Percentiles rank a stretch among this genome's conserved stretches.
Conservation (phyloP, 2,329 filamentous ascomycete species). For the Cryphonectria naterciae region DNA sequence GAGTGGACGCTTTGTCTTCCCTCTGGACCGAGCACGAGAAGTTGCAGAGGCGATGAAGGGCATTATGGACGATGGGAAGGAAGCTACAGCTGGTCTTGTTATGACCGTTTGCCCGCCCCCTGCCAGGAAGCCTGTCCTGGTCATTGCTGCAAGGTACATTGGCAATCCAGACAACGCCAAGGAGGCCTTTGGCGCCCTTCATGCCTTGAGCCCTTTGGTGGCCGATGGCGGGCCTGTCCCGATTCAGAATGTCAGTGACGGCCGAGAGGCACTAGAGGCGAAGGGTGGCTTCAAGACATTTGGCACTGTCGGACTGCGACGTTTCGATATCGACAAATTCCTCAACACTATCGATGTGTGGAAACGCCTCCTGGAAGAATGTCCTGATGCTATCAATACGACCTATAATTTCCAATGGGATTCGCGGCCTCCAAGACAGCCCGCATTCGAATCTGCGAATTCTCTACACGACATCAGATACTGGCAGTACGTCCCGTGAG, state of each 20-base stretch:
- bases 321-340: constrained; percentile 29
- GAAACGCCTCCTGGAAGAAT: constrained; percentile 28
- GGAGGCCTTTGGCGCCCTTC: constrained; percentile 33
- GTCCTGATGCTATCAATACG: constrained; percentile 32
- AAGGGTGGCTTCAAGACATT: constrained; percentile 36
- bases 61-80: constrained; percentile 28
- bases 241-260: constrained; percentile 34
- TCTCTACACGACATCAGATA: constrained; percentile 32
- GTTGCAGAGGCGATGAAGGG: constrained; percentile 35
- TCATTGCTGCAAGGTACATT: constrained; percentile 32
- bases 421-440: constrained; percentile 25
- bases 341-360: constrained; percentile 28
- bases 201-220: constrained; percentile 33
- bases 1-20: constrained; percentile 37
- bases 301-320: constrained; percentile 33
- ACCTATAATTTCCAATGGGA: constrained; percentile 34
- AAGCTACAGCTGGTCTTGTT: constrained; percentile 33
- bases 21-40: constrained; percentile 34
- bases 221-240: constrained; percentile 31
- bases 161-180: constrained; percentile 29
- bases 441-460: constrained; percentile 30
- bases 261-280: constrained; percentile 32
- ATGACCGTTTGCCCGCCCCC: constrained; percentile 35
- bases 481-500: constrained; percentile 29
- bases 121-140: constrained; percentile 30